phyloP scores from a whole-genome alignment of 176 grass and related monocot species.

The Otatea glauca region DNA sequence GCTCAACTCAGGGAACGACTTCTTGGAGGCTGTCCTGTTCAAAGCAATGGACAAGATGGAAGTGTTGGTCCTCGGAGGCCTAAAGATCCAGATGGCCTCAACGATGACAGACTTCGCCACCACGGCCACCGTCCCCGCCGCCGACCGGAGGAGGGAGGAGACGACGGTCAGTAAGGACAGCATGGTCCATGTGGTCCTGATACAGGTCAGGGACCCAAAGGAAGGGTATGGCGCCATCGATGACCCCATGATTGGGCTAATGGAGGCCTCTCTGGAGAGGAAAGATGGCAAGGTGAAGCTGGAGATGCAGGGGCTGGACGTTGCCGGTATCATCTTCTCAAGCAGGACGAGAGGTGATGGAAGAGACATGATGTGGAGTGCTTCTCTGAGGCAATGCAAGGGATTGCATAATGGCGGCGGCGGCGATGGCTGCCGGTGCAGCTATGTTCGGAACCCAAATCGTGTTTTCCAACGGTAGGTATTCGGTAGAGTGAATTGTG shows the following conservation, averaged over 20 bases:
- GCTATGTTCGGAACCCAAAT: constrained; percentile 43
- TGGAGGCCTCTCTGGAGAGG: constrained; percentile 47
- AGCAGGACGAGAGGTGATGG: background rate
- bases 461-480: constrained; percentile 40
- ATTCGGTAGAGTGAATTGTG: background rate
- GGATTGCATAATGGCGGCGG: background rate
- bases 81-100: constrained; percentile 65
- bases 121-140: background rate
- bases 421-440: constrained; percentile 31
- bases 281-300: constrained; percentile 34
- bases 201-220: constrained; percentile 67
- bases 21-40: constrained; percentile 53
- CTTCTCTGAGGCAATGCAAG: constrained; percentile 45
- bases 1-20: constrained; percentile 36
- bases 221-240: constrained; percentile 52
- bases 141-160: background rate
- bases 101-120: background rate
- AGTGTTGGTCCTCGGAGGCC: constrained; percentile 52
- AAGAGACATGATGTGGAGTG: constrained; percentile 63
- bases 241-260: constrained; percentile 64
- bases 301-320: constrained; percentile 46
- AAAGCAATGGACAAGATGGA: constrained; percentile 54
- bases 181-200: constrained; percentile 57
- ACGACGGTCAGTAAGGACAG: constrained; percentile 21
- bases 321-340: constrained; percentile 57